A percentile compares a stretch with the other conserved stretches of the same genome.
Conservation (phyloP, 148 eudicot species). For the Silene uniflora region DNA sequence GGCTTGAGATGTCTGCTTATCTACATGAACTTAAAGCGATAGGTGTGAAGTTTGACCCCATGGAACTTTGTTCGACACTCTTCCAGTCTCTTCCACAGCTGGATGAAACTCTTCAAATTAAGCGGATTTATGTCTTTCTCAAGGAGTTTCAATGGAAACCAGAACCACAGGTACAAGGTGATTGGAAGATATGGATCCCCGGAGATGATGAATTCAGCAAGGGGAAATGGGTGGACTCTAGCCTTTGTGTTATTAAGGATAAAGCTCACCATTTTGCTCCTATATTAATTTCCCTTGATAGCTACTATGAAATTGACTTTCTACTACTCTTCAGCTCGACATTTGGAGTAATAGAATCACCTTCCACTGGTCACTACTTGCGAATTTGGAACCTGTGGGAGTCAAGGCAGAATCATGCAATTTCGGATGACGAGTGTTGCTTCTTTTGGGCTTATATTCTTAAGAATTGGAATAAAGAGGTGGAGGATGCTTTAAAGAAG, state of each 20-base stretch:
- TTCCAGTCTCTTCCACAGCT: slow-evolving; percentile 14
- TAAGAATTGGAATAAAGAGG: slow-evolving; percentile 16
- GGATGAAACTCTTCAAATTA: slow-evolving; percentile 22
- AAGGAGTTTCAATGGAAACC: slow-evolving; percentile 24
- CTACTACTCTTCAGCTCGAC: slow-evolving; percentile 19
- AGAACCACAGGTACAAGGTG: not conserved
- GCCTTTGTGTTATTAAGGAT: slow-evolving; percentile 18
- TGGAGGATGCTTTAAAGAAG: slow-evolving; percentile 13
- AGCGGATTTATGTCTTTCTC: slow-evolving; percentile 22
- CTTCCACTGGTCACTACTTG: slow-evolving; percentile 20
- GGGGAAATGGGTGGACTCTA: slow-evolving; percentile 30
- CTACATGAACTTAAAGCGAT: slow-evolving; percentile 9
- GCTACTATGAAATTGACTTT: slow-evolving; percentile 19
- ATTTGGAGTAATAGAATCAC: slow-evolving; percentile 19
- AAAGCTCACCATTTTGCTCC: slow-evolving; percentile 15
- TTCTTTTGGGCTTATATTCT: slow-evolving; percentile 22
- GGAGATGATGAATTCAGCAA: not conserved
- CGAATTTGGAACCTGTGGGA: slow-evolving; percentile 27
- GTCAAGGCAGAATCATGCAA: slow-evolving; percentile 1
- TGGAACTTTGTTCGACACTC: slow-evolving; percentile 20
- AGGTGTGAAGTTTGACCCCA: slow-evolving; percentile 27
- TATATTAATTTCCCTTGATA: slow-evolving; percentile 20
- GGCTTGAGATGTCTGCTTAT: slow-evolving; percentile 19
- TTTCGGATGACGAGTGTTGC: slow-evolving; percentile 17
- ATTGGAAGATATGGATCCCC: slow-evolving; percentile 21